phyloP scores from a whole-genome alignment of 129 eudicot genomes.

The Flaveria sonorensis region DNA sequence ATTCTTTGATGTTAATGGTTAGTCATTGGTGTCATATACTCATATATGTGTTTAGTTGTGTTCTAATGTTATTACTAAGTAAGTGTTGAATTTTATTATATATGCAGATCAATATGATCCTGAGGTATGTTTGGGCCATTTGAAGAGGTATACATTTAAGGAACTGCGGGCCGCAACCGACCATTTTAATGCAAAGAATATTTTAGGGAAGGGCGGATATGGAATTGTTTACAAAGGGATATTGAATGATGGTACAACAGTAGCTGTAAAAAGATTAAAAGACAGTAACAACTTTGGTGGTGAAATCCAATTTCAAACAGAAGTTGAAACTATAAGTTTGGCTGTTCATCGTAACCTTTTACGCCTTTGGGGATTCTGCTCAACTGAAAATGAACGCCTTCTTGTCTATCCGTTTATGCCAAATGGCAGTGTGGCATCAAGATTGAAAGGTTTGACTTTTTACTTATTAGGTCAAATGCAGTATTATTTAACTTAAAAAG shows the following conservation, averaged over 20 bases:
- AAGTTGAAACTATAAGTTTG: conserved; percentile 85
- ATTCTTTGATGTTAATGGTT: conserved; percentile 93
- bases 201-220: conserved; percentile 78
- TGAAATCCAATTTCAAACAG: conserved; percentile 92
- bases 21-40: conserved; percentile 20
- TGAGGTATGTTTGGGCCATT: conserved; percentile 85
- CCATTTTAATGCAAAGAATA: conserved; percentile 76
- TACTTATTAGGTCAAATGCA: neutral
- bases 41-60: neutral
- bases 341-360: conserved; percentile 95
- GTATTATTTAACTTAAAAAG: neutral
- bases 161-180: conserved; percentile 87
- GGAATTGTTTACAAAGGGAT: conserved; percentile 83
- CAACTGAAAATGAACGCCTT: conserved; percentile 84
- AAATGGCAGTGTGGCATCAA: conserved; percentile 92
- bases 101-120: conserved; percentile 86
- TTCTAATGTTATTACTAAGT: neutral
- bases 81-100: neutral
- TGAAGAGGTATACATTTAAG: conserved; percentile 73
- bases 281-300: conserved; percentile 82
- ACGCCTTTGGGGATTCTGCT: conserved; percentile 89
- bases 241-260: conserved; percentile 69
- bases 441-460: conserved; percentile 64
- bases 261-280: conserved; percentile 87
- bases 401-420: conserved; percentile 90